Percentiles rank a stretch among this genome's conserved stretches.
Evolutionary conservation across 495 filamentous ascomycete species (phyloP).

Genomic region (Pyrenula massariospora): DNA sequence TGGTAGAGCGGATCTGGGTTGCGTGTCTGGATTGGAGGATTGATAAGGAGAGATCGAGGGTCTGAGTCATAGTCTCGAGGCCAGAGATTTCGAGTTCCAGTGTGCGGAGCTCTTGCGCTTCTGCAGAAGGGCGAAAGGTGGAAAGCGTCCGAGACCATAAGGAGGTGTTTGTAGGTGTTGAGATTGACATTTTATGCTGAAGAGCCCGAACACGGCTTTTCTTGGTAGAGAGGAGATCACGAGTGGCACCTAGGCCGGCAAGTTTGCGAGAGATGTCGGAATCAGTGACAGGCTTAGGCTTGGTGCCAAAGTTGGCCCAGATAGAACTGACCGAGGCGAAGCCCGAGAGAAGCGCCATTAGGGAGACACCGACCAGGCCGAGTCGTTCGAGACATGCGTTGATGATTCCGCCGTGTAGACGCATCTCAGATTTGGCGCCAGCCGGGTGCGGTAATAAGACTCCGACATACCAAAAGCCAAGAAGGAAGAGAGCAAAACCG

Average conservation of each 20-base stretch:
- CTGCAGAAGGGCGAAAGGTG: conserved; percentile 46
- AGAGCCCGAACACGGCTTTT: conserved; percentile 52
- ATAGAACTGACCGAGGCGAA: conserved; percentile 71
- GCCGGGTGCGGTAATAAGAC: conserved; percentile 38
- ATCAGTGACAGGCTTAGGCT: conserved; percentile 50
- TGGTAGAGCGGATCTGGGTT: conserved; percentile 50
- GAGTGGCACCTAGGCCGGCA: conserved; percentile 60
- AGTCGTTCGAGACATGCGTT: conserved; percentile 69
- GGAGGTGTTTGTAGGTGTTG: conserved; percentile 10
- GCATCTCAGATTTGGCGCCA: conserved; percentile 21
- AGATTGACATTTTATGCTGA: conserved; percentile 48
- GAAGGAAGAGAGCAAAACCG: conserved; percentile 50
- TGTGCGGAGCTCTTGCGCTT: conserved; percentile 50
- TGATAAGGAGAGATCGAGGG: conserved; percentile 47
- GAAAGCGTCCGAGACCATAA: conserved; percentile 59
- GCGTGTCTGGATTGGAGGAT: conserved; percentile 44
- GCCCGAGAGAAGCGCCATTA: conserved; percentile 73
- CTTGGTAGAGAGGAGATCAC: conserved; percentile 62
- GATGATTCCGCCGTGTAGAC: conserved; percentile 24
- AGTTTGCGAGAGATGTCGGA: conserved; percentile 59
- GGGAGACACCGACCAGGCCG: conserved; percentile 66
- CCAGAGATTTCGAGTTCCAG: conserved; percentile 68
- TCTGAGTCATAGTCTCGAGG: conserved; percentile 60
- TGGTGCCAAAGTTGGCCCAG: conserved; percentile 66
- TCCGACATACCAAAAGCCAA: conserved; percentile 64